phyloP scores from a whole-genome alignment of 352 stramenopile species.

The Phytopythium sindhum region DNA sequence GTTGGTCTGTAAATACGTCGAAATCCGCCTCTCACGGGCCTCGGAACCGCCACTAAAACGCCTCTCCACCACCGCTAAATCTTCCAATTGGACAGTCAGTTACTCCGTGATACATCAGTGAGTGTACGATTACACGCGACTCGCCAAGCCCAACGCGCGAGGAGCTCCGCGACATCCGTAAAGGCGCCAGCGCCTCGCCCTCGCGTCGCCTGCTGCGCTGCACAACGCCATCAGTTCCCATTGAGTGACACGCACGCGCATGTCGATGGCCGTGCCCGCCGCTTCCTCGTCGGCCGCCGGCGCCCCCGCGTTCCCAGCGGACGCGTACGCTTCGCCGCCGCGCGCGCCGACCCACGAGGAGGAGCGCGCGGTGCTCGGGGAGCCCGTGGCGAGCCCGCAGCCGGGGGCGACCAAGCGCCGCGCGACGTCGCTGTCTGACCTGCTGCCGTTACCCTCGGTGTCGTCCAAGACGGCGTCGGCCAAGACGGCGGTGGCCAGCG shows the following conservation, averaged over 20 bases:
- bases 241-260: not conserved
- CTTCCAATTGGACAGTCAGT: not conserved
- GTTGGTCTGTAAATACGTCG: not conserved
- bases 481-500: slow-evolving; percentile 29
- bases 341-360: slow-evolving; percentile 6
- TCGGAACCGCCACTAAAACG: not conserved
- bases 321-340: slow-evolving; percentile 9
- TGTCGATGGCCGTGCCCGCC: not conserved
- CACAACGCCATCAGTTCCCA: not conserved
- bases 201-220: not conserved
- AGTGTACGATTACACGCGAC: not conserved
- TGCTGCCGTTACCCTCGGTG: slow-evolving; percentile 23
- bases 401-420: slow-evolving; percentile 40
- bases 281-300: not conserved
- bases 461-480: slow-evolving; percentile 24
- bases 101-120: not conserved
- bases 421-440: slow-evolving; percentile 48
- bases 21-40: not conserved
- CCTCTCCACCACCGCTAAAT: not conserved
- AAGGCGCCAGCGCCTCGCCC: not conserved
- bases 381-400: not conserved
- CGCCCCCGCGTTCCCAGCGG: not conserved
- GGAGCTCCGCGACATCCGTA: not conserved
- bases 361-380: not conserved
- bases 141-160: not conserved